Evolutionary conservation across 2,329 filamentous ascomycete genomes (phyloP).

Genomic region (Escovopsis sp.): DNA sequence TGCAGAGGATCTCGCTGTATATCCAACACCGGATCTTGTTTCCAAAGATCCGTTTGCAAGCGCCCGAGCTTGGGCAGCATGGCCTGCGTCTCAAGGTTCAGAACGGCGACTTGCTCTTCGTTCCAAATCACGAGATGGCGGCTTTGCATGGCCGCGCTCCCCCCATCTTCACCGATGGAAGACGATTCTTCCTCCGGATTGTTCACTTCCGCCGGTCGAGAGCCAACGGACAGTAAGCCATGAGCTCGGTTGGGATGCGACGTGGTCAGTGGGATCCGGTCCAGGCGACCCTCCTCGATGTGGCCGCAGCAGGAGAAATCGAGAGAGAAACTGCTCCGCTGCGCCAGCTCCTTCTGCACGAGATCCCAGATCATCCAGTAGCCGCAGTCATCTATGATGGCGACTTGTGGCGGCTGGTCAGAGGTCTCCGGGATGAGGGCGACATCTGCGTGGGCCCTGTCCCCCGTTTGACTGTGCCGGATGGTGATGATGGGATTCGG

Average conservation of each 20-base stretch:
- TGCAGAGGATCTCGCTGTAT: slow-evolving; percentile 32
- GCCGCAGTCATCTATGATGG: slow-evolving; percentile 49
- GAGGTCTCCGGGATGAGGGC: slow-evolving; percentile 42
- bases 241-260: slow-evolving; percentile 22
- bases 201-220: slow-evolving; percentile 14
- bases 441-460: slow-evolving; percentile 44
- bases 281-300: slow-evolving; percentile 24
- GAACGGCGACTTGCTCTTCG: slow-evolving; percentile 17
- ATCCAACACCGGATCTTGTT: slow-evolving; percentile 37
- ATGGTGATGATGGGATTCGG: slow-evolving; percentile 41
- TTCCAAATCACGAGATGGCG: slow-evolving; percentile 24
- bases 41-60: slow-evolving; percentile 11
- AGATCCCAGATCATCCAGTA: slow-evolving; percentile 57
- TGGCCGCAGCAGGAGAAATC: slow-evolving; percentile 27
- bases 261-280: slow-evolving; percentile 17
- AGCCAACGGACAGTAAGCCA: slow-evolving; percentile 28
- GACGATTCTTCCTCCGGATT: slow-evolving; percentile 9
- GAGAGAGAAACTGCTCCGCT: slow-evolving; percentile 18
- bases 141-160: background rate
- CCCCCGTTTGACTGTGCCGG: slow-evolving; percentile 36
- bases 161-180: slow-evolving; percentile 2
- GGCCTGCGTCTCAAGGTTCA: slow-evolving; percentile 22
- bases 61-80: slow-evolving; percentile 14
- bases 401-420: slow-evolving; percentile 44
- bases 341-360: slow-evolving; percentile 18